Percentiles rank a stretch among this genome's conserved stretches.
Conservation (phyloP, 768 basidiomycete genomes). For the Termitomyces heimii region DNA sequence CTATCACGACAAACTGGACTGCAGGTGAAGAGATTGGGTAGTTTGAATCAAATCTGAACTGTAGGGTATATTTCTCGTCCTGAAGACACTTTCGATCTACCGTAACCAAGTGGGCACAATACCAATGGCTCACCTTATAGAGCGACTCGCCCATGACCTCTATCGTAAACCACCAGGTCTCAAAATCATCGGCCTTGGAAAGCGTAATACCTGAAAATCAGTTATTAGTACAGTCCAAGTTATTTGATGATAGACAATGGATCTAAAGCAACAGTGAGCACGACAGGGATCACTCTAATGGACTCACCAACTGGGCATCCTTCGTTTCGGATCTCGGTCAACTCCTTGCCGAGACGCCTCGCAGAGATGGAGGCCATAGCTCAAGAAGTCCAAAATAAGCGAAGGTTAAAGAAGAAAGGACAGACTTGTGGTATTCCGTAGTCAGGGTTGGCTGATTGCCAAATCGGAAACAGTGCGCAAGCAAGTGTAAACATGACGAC, state of each 20-base stretch:
- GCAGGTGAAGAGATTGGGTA: slow-evolving; percentile 89
- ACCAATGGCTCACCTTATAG: slow-evolving; percentile 48
- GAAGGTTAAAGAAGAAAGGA: neutral
- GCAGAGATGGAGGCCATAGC: slow-evolving; percentile 58
- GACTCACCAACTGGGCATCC: slow-evolving; percentile 60
- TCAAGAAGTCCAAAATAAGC: neutral
- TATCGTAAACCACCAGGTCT: slow-evolving; percentile 72
- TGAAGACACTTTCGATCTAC: slow-evolving; percentile 20
- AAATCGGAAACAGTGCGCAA: slow-evolving; percentile 6
- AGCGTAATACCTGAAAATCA: slow-evolving; percentile 60
- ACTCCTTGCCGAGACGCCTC: slow-evolving; percentile 65
- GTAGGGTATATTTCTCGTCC: slow-evolving; percentile 73
- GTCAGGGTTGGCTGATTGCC: neutral
- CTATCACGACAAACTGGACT: slow-evolving; percentile 75
- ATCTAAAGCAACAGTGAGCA: neutral
- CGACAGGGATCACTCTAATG: neutral
- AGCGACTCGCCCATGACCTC: slow-evolving; percentile 81
- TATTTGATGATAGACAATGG: neutral
- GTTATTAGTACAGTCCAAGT: slow-evolving; percentile 3
- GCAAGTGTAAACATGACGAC: slow-evolving; percentile 8
- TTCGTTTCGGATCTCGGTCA: slow-evolving; percentile 58
- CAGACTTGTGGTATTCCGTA: neutral
- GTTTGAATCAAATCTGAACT: slow-evolving; percentile 74
- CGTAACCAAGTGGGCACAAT: neutral
- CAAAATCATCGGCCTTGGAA: slow-evolving; percentile 69